phyloP scores from a whole-genome alignment of 257 asterid genomes.

The Solanum piurae region DNA sequence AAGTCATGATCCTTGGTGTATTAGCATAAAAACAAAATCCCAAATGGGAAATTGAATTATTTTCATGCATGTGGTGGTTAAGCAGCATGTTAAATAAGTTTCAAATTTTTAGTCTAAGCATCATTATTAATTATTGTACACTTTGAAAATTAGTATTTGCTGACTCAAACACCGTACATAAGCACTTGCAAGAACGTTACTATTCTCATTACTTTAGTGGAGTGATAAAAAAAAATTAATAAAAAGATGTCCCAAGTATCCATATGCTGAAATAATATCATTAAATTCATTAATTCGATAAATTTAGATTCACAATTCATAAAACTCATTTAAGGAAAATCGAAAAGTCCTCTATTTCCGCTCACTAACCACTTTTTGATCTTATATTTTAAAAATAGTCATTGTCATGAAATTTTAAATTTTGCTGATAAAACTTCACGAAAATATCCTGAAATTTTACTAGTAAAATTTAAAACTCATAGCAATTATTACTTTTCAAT shows the following conservation, averaged over 20 bases:
- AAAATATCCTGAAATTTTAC: background rate
- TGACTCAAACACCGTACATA: background rate
- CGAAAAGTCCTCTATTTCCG: background rate
- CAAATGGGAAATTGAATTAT: background rate
- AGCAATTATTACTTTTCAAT: background rate
- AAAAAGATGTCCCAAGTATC: background rate
- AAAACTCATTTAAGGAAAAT: background rate
- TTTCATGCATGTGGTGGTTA: background rate
- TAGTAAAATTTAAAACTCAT: background rate
- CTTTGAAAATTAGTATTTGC: background rate
- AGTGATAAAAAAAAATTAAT: background rate
- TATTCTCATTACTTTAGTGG: background rate
- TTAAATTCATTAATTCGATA: background rate
- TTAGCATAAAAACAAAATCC: background rate
- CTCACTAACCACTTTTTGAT: background rate
- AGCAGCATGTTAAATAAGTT: background rate
- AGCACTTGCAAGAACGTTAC: constrained; percentile 1
- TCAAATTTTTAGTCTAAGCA: background rate
- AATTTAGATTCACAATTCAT: background rate
- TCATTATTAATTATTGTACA: background rate
- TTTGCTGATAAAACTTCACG: background rate
- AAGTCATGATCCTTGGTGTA: background rate
- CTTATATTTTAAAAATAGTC: background rate
- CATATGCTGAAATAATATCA: background rate
- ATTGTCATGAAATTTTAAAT: background rate